Conservation (phyloP, 805 yeast genomes). For the Alloascoidea hylecoeti region DNA sequence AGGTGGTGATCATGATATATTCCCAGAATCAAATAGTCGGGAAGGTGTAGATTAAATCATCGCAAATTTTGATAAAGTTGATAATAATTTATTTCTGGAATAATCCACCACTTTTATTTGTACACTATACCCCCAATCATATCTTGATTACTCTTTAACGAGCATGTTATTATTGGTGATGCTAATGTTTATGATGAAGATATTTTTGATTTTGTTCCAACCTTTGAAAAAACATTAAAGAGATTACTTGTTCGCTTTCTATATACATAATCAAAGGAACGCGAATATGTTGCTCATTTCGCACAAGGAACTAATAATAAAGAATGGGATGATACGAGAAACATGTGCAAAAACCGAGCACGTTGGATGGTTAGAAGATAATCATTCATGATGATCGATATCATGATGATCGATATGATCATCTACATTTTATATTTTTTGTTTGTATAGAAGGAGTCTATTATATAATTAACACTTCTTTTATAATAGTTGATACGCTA, state of each 20-base stretch:
- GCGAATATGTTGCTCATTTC: no score
- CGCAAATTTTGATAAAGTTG: conserved; percentile 26
- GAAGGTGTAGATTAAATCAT: conserved; percentile 3
- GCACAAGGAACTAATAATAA: no score
- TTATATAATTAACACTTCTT: no score
- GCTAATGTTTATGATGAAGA: neutral
- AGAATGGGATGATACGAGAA: no score
- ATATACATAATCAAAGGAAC: no score
- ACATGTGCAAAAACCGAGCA: no score
- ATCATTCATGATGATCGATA: no score
- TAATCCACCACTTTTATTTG: neutral
- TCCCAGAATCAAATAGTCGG: neutral
- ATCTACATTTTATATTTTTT: no score
- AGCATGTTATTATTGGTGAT: conserved; percentile 1
- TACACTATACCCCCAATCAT: neutral
- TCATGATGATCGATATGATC: no score
- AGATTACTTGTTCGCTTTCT: neutral
- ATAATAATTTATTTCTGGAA: neutral
- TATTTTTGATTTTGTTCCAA: neutral
- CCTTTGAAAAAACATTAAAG: neutral
- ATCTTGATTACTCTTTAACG: neutral
- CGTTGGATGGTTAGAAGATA: no score
- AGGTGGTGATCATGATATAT: neutral
- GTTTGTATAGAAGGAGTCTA: no score
- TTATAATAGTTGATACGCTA: no score